Evolutionary conservation across 371 early-diverging fungal genomes (phyloP), one percentile per base, ranked within the genome.

Genomic region (Blastocladiella emersonii): DNA sequence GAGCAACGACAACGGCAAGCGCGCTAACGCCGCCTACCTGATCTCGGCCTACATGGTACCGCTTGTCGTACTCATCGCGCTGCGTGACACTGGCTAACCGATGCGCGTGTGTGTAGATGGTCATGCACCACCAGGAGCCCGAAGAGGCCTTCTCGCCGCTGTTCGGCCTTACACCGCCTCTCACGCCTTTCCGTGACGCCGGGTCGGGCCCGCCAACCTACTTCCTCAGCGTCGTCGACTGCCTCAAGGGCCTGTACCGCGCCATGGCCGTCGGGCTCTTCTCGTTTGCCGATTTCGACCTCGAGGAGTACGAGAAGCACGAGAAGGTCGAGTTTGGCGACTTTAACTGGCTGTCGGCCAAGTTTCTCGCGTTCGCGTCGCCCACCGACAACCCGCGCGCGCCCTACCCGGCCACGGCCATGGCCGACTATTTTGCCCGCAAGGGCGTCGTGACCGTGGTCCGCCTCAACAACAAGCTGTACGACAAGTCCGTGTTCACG

Each of bases 251-350:
- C 12, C 68, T 85, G 0, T 64, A 73, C 62, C 77, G 76, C 56
- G 82, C 75, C 15, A 67, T 83, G 43, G 65, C 68, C 2, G 44
- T 73, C 15, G 82, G 83, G 10, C 66, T 85, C 7, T 64, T 85
- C 19, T 70, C 78, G 48, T 65, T 85, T 15, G 77, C 80, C 35
- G 51, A 61, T 39, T 70, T 84, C 45, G 78, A 82, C 64, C 61
- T 78, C 13, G 76, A 75, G 30, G 81, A 84, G 67, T 84, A 81
- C 66, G 83, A 85, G 65, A 78, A 78, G 57, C 80, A 80, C 68
- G 86, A 85, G 63, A 68, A 70, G 35, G 82, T 81, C 17, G 77
- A 76, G 62, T 79, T 81, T 64, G 86, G 86, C 6, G 86, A 85
- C 60, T 72, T 82, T 45, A 85, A 85, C 64, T 85, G 84, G 83